Evolutionary conservation across 1,139 yeast species (phyloP).

Genomic region (Blastobotrys buckinghamii): DNA sequence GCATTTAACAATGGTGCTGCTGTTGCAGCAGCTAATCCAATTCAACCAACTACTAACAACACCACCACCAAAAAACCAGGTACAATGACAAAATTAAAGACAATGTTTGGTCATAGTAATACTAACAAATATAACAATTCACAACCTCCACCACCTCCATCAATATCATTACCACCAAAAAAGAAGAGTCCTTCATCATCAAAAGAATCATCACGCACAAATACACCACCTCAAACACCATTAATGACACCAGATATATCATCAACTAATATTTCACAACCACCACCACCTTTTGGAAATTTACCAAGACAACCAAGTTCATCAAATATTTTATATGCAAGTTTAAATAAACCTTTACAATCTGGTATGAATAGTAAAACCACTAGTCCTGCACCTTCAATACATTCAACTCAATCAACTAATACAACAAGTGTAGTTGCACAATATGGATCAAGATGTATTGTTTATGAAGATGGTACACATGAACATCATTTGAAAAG

Average conservation of each 20-base stretch:
- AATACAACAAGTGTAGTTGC: slow-evolving; percentile 1
- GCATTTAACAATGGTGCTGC: slow-evolving; percentile 1
- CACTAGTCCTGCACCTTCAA: slow-evolving; percentile 12
- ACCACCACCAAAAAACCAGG: slow-evolving; percentile 1
- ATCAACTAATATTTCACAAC: not conserved
- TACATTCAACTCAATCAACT: slow-evolving; percentile 1
- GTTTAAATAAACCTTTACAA: not conserved
- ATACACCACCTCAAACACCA: slow-evolving; percentile 12
- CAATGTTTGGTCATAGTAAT: slow-evolving; percentile 20
- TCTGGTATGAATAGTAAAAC: not conserved
- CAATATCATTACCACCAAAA: not conserved
- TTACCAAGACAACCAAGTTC: slow-evolving; percentile 13
- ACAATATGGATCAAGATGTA: slow-evolving; percentile 12
- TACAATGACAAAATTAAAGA: slow-evolving; percentile 22
- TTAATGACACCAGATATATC: slow-evolving; percentile 5
- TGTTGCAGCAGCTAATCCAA: not conserved
- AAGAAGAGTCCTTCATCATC: slow-evolving; percentile 1
- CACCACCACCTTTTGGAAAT: not conserved
- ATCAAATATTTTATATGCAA: slow-evolving; percentile 4
- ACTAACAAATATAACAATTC: not conserved
- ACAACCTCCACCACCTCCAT: not conserved
- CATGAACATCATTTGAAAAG: slow-evolving; percentile 78
- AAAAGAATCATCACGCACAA: slow-evolving; percentile 12
- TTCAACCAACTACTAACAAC: not conserved
- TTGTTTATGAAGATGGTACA: slow-evolving; percentile 47